Evolutionary conservation across 2,329 filamentous ascomycete species (phyloP), one percentile per base, ranked within the genome.

Genomic region (Zalaria obscura): DNA sequence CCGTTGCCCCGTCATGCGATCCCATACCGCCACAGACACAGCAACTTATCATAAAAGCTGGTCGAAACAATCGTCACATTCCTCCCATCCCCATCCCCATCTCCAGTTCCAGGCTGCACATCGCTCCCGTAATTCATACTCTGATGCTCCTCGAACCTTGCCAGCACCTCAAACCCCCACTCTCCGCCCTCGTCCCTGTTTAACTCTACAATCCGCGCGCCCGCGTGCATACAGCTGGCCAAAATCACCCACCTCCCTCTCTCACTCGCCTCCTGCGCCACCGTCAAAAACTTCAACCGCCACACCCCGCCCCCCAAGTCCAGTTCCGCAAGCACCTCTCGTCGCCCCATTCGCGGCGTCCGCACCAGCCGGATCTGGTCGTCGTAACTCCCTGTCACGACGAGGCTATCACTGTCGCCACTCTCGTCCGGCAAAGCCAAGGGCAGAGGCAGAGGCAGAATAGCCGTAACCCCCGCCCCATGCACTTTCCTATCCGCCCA

Each of bases 91-190:
- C 18, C 18, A 18, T 18, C 18, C 18, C 18, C 18, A 7, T 39
- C 50, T 10, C 54, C 38, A 1, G 26, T 38, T 11, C 47, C 53
- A 2, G 69, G 69, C 48, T 73, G 69, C 44, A 77, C 73, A 60
- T 88, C 87, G 51, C 82, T 84, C 5, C 81, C 88, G 58, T 96
- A 96, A 54, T 93, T 94, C 86, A 95, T 94, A 58, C 86, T 94
- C 62, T 83, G 69, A 57, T 95, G 87, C 56, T 89, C 83, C 50
- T 85, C 81, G 54, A 93, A 93, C 40, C 70, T 73, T 0, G 73
- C 78, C 37, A 88, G 50, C 1, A 89, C 67, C 35, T 72, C 65
- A 43, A 91, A 78, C 1, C 53, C 55, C 73, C 80, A 86, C 42
- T 63, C 45, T 47, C 60, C 56, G 1, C 61, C 52, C 1, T 57